Conservation (phyloP, 2,329 filamentous ascomycete genomes). For the Exophiala bonariae region DNA sequence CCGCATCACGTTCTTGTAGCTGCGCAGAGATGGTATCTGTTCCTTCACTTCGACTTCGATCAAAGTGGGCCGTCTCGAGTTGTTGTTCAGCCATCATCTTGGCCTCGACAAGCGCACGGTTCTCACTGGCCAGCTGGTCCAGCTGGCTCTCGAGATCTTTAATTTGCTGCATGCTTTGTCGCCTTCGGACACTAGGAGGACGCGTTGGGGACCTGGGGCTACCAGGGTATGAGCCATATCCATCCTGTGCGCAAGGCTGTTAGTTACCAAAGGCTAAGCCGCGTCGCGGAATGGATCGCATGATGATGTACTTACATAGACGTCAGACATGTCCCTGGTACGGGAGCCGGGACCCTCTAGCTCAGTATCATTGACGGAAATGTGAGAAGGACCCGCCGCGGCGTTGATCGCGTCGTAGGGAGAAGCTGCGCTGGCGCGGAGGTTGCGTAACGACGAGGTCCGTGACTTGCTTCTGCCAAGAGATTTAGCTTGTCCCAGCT, state of each 20-base stretch:
- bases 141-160: conserved; percentile 81
- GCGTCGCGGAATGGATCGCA: not conserved
- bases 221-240: conserved; percentile 79
- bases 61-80: conserved; percentile 56
- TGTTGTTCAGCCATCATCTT: conserved; percentile 68
- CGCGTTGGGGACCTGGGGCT: conserved; percentile 91
- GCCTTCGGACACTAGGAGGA: conserved; percentile 92
- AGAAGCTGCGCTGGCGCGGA: conserved; percentile 34
- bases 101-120: conserved; percentile 73
- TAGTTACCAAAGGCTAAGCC: conserved; percentile 14
- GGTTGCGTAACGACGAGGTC: conserved; percentile 35
- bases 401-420: conserved; percentile 18
- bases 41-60: conserved; percentile 55
- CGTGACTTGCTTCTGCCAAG: conserved; percentile 45
- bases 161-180: conserved; percentile 95
- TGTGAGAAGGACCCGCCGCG: conserved; percentile 11
- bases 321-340: conserved; percentile 83
- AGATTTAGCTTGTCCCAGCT: conserved; percentile 17
- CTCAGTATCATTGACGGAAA: conserved; percentile 79
- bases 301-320: conserved; percentile 81
- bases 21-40: conserved; percentile 60
- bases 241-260: conserved; percentile 64
- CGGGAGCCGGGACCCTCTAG: conserved; percentile 60
- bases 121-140: conserved; percentile 83
- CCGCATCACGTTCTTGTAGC: conserved; percentile 77